Evolutionary conservation across 2,329 filamentous ascomycete species (phyloP).

Genomic region (Trichoderma harzianum): DNA sequence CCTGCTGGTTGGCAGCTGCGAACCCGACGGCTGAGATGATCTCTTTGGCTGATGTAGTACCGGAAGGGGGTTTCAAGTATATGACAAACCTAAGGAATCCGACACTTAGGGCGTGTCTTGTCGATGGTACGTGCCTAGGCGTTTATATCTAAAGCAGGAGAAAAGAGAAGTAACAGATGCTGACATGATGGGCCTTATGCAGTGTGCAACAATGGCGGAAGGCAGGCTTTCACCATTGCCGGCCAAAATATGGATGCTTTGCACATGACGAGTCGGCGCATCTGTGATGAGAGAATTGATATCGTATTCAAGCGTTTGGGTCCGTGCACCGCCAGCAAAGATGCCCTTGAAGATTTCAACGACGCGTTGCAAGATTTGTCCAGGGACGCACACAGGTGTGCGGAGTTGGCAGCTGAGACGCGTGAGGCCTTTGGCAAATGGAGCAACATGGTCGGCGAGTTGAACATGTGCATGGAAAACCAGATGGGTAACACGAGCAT

Average conservation of each 20-base stretch:
- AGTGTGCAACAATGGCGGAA: not conserved
- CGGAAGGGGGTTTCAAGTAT: not conserved
- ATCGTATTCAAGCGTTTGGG: not conserved
- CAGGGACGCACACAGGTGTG: not conserved
- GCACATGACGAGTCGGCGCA: not conserved
- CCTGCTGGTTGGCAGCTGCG: not conserved
- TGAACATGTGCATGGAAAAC: not conserved
- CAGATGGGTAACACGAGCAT: not conserved
- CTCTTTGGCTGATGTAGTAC: not conserved
- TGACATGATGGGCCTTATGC: not conserved
- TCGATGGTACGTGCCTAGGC: not conserved
- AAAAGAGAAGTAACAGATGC: not conserved
- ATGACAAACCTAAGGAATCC: not conserved
- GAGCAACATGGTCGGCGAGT: not conserved
- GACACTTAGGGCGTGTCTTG: not conserved
- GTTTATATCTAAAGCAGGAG: not conserved
- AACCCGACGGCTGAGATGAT: not conserved
- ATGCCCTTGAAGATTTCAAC: not conserved
- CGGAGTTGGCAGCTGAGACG: not conserved
- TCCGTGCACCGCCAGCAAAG: not conserved
- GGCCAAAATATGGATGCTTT: not conserved
- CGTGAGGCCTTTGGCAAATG: not conserved
- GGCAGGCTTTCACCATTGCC: not conserved
- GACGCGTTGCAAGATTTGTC: not conserved
- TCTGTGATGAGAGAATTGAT: not conserved